Evolutionary conservation across 192 early-diverging fungal species (phyloP), one percentile per base, ranked within the genome.

Genomic region (Podila minutissima): DNA sequence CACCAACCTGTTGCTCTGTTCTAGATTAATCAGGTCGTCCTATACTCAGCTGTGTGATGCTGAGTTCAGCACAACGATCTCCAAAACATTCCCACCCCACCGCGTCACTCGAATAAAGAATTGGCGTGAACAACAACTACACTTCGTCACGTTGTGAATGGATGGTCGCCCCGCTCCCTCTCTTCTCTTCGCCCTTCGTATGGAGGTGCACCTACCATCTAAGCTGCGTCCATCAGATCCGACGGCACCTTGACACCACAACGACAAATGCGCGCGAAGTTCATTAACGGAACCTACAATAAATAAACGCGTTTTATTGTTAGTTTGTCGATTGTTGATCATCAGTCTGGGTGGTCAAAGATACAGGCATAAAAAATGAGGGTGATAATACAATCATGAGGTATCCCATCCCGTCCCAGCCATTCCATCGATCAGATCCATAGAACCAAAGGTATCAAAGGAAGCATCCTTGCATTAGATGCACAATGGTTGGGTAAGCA

Each of bases 201-300:
- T 66, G 11, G 51, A 65, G 51, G 41, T 46, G 61, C 12, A 66
- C 70, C 46, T 68, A 79, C 76, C 76, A 68, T 79, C 76, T 24
- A 79, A 64, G 10, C 72, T 64, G 31, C 59, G 67, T 24, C 70
- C 70, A 26, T 79, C 76, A n/a, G 70, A 31, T 26, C 64, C 75
- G 13, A 64, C 75, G 32, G 65, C 70, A 19, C 66, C 69, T 64
- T 71, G 64, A 13, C 59, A 65, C 70, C 72, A 59, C 0, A 49
- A 29, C 26, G 66, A 32, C 38, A 79, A 68, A 35, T 79, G 70
- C 11, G 0, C 7, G 17, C 64, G 24, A 2, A 72, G 69, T 22
- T 67, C 66, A 1, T 38, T 41, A 3, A 49, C 17, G n/a, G 69
- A 76, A 66, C 59, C 67, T 70, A 75, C 57, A 59, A 61, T 26